Base-by-base conservation (phyloP, 1,139 yeast species). In the Pichia terricola region DNA sequence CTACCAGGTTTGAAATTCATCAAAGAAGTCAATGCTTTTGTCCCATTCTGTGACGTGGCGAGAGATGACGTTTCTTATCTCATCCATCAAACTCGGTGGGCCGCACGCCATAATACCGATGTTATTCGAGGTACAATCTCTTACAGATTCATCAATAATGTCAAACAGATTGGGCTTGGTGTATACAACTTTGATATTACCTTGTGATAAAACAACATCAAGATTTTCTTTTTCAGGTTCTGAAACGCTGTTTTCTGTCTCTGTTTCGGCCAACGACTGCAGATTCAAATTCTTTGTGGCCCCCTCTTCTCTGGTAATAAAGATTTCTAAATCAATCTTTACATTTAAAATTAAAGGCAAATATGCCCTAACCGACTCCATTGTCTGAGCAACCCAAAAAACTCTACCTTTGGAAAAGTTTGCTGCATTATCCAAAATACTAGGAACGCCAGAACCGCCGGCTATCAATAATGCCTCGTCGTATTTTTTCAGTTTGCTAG, bases 391-490 rank as follows among this genome's bases (percentile, higher is more conserved):
- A 30, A 53, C 37, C 51, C 50, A 51, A n/a, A 51, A 34, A n/a
- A 51, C 37, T 28, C 35, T 39, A 28, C 44, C 46, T 2, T 28
- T 25, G 2, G 44, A 25, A 5, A 40, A 55, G 39, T 63, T 61
- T 34, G 59, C 53, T 4, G 68, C 68, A 51, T 26, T 28, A 4
- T 40, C 42, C 2, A 40, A 27, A 22, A 40, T 32, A 31, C 39
- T 39, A 22, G 42, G 42, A 31, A 40, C 32, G 35, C 42, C 42
- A 1, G 79, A 77, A 39, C 89, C 89, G 49, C 88, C 84, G 1
- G 81, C 78, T 43, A 82, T 54, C 40, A 82, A 66, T 25, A 81
- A 59, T 3, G 71, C 65, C 43, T 71, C 73, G 42, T 77, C 79
- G 57, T 73, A 81, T 45, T 73, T 61, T 26, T 58, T 58, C 26